These are phyloP conservation scores for Nicotiana obtusifolia DNA, from an alignment of 257 asterid species.

Conservation along the genomic window DNA sequence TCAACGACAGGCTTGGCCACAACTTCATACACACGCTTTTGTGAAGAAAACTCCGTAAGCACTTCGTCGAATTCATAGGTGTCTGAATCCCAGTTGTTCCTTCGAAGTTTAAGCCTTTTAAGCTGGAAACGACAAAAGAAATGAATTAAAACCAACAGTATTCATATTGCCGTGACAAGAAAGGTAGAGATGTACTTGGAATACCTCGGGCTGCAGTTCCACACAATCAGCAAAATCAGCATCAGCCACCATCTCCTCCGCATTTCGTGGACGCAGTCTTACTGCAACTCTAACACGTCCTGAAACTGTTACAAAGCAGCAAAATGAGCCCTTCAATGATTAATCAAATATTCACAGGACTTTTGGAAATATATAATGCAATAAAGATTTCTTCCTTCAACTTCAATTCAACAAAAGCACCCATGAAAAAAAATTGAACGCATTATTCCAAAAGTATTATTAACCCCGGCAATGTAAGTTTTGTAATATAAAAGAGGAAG, in stretches of 20 bases:
- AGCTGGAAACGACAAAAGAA: conserved; percentile 41
- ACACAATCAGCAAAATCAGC: conserved; percentile 90
- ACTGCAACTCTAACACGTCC: conserved; percentile 90
- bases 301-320: conserved; percentile 38
- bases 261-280: conserved; percentile 74
- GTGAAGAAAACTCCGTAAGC: conserved; percentile 77
- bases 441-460: not conserved
- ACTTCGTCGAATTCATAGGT: conserved; percentile 89
- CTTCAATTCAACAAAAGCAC: not conserved
- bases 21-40: conserved; percentile 86
- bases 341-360: conserved; percentile 3
- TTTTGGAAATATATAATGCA: conserved; percentile 10
- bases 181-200: not conserved
- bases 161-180: not conserved
- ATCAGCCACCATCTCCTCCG: conserved; percentile 74
- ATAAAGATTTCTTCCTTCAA: not conserved
- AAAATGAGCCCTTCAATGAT: not conserved
- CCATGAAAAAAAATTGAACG: not conserved
- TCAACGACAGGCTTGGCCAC: conserved; percentile 97
- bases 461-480: not conserved
- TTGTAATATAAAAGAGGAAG: not conserved
- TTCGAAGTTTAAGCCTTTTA: conserved; percentile 71
- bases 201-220: conserved; percentile 92
- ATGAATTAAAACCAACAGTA: not conserved
- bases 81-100: conserved; percentile 91